These are phyloP conservation scores for Paragyromitra xinjiangensis DNA, from an alignment of 495 filamentous ascomycete genomes.

Conservation along the genomic window DNA sequence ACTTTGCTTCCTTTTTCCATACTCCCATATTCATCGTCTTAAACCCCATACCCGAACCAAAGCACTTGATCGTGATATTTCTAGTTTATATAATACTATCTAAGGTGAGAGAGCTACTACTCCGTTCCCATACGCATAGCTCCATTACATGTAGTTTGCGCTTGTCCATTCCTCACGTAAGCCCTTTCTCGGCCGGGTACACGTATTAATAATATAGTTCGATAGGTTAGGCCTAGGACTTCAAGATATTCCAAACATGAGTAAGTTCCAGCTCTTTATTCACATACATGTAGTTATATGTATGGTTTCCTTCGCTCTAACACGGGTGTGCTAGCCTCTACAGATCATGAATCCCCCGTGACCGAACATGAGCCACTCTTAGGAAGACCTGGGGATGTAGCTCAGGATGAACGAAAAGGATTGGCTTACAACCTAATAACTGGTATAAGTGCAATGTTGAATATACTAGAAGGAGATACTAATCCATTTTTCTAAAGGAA, in stretches of 20 bases:
- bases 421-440: conserved; percentile 77
- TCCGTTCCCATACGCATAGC: not conserved
- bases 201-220: not conserved
- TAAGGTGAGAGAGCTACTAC: conserved; percentile 3
- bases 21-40: not conserved
- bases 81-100: not conserved
- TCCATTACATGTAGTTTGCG: not conserved
- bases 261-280: conserved; percentile 4
- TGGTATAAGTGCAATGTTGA: conserved; percentile 64
- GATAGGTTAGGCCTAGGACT: conserved; percentile 9
- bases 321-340: conserved; percentile 6
- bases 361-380: conserved; percentile 80
- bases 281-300: not conserved
- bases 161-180: not conserved
- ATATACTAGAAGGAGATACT: conserved; percentile 14
- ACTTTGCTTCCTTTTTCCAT: not conserved
- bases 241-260: conserved; percentile 11
- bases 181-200: not conserved
- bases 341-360: conserved; percentile 2
- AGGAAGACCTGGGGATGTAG: conserved; percentile 74
- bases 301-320: not conserved
- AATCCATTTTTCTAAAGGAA: conserved; percentile 64
- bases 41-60: not conserved
- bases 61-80: conserved; percentile 11
- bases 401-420: conserved; percentile 69